Evolutionary conservation across 441 rosid species (phyloP).

Genomic region (Populus hybrid): DNA sequence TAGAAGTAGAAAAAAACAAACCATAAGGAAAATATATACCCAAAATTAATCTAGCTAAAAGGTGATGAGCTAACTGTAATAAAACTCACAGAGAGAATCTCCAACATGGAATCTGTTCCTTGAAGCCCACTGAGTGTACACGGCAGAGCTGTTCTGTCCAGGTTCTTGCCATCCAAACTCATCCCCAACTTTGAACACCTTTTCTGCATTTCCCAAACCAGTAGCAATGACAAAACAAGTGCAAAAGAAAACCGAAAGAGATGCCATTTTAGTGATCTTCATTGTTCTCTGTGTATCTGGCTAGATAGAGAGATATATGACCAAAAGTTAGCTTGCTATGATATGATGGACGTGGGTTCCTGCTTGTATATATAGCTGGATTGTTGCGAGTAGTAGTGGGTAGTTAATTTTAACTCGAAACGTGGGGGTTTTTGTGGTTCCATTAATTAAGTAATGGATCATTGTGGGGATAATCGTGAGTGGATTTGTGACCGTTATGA

Average conservation of each 20-base stretch:
- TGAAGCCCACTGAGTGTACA: constrained; percentile 66
- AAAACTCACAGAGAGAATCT: constrained; percentile 69
- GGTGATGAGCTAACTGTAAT: neutral
- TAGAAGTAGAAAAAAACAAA: neutral
- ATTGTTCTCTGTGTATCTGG: neutral
- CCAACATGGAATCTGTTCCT: constrained; percentile 68
- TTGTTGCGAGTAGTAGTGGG: constrained; percentile 5
- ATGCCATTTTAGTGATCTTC: constrained; percentile 22
- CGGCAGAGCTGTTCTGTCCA: constrained; percentile 29
- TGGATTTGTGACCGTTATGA: constrained; percentile 1
- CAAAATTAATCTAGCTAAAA: neutral
- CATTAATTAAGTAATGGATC: neutral
- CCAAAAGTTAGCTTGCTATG: neutral
- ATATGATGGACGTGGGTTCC: neutral
- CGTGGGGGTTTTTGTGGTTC: constrained; percentile 21
- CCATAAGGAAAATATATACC: neutral
- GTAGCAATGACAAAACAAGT: constrained; percentile 19
- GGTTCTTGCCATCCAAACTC: constrained; percentile 76
- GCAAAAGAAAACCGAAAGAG: constrained; percentile 16
- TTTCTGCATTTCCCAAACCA: constrained; percentile 31
- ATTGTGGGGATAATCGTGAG: constrained; percentile 15
- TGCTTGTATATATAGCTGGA: neutral
- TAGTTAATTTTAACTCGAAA: neutral
- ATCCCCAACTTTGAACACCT: constrained; percentile 66
- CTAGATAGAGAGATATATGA: neutral